phyloP scores from a whole-genome alignment of 495 filamentous ascomycete genomes.

The Podospora bellae-mahoneyi region DNA sequence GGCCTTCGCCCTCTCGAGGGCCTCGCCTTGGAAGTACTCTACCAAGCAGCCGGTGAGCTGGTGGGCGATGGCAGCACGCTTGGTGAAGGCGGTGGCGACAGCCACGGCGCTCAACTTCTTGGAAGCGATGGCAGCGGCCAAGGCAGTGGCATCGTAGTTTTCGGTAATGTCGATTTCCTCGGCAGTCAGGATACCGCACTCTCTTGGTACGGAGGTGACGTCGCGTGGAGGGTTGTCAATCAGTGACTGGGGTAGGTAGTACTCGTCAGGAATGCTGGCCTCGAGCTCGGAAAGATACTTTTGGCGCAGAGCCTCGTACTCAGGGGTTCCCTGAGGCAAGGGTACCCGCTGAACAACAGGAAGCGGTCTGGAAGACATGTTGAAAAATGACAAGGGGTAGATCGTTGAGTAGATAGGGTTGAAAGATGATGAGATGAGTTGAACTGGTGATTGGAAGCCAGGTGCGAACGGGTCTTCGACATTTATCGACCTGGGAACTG shows the following conservation, averaged over 20 bases:
- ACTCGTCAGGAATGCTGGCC: constrained; percentile 15
- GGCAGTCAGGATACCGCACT: constrained; percentile 15
- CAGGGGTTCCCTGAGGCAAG: constrained; percentile 16
- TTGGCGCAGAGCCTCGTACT: constrained; percentile 14
- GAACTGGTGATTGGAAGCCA: background rate
- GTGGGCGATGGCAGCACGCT: constrained; percentile 43
- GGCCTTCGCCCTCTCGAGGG: constrained; percentile 52
- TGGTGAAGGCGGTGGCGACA: constrained; percentile 49
- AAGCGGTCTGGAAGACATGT: background rate
- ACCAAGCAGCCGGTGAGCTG: constrained; percentile 55
- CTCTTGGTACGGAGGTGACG: constrained; percentile 17
- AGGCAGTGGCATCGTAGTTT: constrained; percentile 44
- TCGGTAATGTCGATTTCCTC: constrained; percentile 53
- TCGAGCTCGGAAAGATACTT: constrained; percentile 16
- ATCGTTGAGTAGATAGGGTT: background rate
- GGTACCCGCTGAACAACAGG: constrained; percentile 13
- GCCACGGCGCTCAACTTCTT: constrained; percentile 39
- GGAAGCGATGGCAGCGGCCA: constrained; percentile 37
- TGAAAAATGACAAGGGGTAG: background rate
- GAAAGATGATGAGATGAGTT: background rate
- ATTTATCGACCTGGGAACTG: background rate
- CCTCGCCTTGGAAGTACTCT: constrained; percentile 61
- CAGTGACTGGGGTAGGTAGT: constrained; percentile 14
- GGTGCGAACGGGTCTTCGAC: background rate
- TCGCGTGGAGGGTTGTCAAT: constrained; percentile 19